Evolutionary conservation across 2,329 filamentous ascomycete species (phyloP).

Genomic region (Neospermospora avenae): DNA sequence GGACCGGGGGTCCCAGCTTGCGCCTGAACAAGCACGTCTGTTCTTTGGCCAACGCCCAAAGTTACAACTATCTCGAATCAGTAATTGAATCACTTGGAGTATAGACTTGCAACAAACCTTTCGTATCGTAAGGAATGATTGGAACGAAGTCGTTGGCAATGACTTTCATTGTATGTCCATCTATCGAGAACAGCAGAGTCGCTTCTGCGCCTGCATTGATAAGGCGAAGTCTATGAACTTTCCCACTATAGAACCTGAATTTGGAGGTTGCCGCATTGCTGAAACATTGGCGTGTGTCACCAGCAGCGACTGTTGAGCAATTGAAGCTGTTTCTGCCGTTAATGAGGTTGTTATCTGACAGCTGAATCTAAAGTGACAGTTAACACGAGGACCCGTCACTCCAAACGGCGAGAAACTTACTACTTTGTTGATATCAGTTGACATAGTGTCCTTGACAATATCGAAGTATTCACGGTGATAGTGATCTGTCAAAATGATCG

Average conservation of each 20-base stretch:
- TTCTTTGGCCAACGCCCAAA: slow-evolving; percentile 55
- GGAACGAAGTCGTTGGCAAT: slow-evolving; percentile 64
- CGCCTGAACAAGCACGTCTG: slow-evolving; percentile 45
- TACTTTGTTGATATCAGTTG: slow-evolving; percentile 3
- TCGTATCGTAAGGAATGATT: slow-evolving; percentile 38
- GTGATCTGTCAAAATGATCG: slow-evolving; percentile 42
- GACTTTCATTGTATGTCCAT: slow-evolving; percentile 54
- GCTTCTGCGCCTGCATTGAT: slow-evolving; percentile 46
- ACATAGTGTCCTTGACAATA: slow-evolving; percentile 33
- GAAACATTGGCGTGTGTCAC: slow-evolving; percentile 25
- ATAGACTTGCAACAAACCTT: background rate
- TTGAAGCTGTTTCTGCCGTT: slow-evolving; percentile 35
- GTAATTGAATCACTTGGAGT: slow-evolving; percentile 53
- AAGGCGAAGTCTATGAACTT: slow-evolving; percentile 46
- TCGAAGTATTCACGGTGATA: slow-evolving; percentile 44
- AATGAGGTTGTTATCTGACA: slow-evolving; percentile 37
- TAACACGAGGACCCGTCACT: background rate
- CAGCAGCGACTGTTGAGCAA: slow-evolving; percentile 24
- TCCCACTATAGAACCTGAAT: slow-evolving; percentile 41
- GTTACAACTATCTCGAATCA: slow-evolving; percentile 49
- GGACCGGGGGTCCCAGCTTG: slow-evolving; percentile 41
- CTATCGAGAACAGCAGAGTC: slow-evolving; percentile 46
- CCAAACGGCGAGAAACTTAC: background rate
- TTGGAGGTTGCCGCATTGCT: slow-evolving; percentile 33
- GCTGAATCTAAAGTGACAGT: slow-evolving; percentile 7